Evolutionary conservation across 176 grass and related monocot species (phyloP).

Genomic region (Oryza brachyantha): DNA sequence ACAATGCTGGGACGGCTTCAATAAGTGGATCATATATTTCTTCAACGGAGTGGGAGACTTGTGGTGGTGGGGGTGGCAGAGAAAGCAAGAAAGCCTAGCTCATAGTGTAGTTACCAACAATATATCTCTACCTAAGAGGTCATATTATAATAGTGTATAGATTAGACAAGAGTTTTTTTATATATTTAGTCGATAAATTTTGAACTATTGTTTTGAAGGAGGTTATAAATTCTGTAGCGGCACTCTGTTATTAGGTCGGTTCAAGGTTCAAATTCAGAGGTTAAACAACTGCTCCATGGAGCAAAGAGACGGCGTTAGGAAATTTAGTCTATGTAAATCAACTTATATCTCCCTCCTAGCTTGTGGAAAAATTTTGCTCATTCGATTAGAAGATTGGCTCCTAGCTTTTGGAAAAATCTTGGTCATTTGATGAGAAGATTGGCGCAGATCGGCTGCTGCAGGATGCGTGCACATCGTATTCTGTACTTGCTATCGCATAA

Average conservation of each 20-base stretch:
- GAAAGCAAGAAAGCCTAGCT: constrained; percentile 25
- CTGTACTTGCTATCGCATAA: no score
- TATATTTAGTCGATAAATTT: constrained; percentile 14
- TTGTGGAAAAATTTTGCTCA: neutral
- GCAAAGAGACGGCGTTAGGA: neutral
- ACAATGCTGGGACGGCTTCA: constrained; percentile 3
- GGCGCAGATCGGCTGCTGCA: neutral
- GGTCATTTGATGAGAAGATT: neutral
- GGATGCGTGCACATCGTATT: no score
- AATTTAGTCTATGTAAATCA: constrained; percentile 5
- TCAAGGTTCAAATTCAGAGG: neutral
- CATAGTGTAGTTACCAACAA: neutral
- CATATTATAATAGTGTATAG: neutral
- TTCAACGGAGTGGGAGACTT: constrained; percentile 4
- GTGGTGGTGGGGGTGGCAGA: neutral
- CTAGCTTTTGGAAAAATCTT: no score
- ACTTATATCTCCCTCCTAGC: neutral
- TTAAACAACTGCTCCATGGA: constrained; percentile 3
- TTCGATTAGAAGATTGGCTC: neutral
- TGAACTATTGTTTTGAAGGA: neutral
- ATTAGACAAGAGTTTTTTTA: neutral
- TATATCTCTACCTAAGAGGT: neutral
- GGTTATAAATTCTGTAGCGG: constrained; percentile 5
- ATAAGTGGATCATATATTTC: constrained; percentile 26
- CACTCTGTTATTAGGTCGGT: neutral